A percentile compares a stretch with the other conserved stretches of the same genome.
phyloP scores from a whole-genome alignment of 2,329 filamentous ascomycete genomes.

The Exophiala bonariae region DNA sequence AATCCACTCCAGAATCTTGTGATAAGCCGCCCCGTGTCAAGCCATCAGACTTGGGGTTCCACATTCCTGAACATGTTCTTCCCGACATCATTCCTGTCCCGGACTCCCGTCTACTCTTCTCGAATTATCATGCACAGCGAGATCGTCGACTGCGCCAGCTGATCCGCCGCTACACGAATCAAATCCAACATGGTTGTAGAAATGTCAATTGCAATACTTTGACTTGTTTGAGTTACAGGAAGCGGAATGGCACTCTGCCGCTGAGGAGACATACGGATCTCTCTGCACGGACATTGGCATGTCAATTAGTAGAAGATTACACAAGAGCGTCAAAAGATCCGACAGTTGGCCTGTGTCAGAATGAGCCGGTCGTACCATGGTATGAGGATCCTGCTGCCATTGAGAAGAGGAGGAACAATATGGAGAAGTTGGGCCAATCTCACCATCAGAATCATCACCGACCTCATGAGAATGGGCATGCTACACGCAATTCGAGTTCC shows the following conservation, averaged over 20 bases:
- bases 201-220: conserved; percentile 67
- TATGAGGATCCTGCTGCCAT: conserved; percentile 21
- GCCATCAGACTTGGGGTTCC: conserved; percentile 15
- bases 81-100: conserved; percentile 20
- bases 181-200: conserved; percentile 80
- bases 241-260: conserved; percentile 65
- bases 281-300: conserved; percentile 77
- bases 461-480: conserved; percentile 8
- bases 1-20: conserved; percentile 9
- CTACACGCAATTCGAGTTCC: neutral
- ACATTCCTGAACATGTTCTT: conserved; percentile 16
- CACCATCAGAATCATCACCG: conserved; percentile 1
- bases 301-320: conserved; percentile 72
- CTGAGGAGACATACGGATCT: conserved; percentile 77
- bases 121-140: conserved; percentile 18
- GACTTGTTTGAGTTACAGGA: conserved; percentile 79
- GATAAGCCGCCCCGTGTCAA: conserved; percentile 18
- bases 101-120: conserved; percentile 17
- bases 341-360: conserved; percentile 22
- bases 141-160: conserved; percentile 28
- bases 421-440: conserved; percentile 8
- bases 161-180: conserved; percentile 61
- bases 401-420: conserved; percentile 19
- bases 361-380: conserved; percentile 27
- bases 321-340: conserved; percentile 55